Base-by-base conservation (phyloP, 768 basidiomycete species). In the Suillus tomentosus region DNA sequence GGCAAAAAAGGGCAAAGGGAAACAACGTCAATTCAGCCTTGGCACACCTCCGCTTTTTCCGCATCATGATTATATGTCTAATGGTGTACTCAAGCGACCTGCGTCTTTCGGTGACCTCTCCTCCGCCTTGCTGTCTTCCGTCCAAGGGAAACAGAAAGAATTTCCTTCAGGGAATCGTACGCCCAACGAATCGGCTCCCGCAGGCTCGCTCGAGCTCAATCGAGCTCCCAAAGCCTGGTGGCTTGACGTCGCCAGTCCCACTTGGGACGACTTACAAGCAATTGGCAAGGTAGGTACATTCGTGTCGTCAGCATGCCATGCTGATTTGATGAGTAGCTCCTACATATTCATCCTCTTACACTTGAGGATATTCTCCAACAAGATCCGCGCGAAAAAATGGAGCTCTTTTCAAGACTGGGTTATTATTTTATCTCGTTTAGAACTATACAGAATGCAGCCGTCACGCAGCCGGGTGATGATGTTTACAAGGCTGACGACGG, bases 361-460 rank as follows among this genome's bases (percentile, higher is more conserved):
- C 81, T 97, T 14, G 96, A 98, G 75, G 95, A 98, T 76, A 93
- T 96, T 53, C 77, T 98, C 9, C 92, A 94, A 65, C 89, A 92
- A 76, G 95, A 98, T 65, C 90, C 93, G 17, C 84, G 94, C 45
- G 96, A 97, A 76, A 98, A 98, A 76, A 77, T 96, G 19, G 95
- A 97, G 71, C 78, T 88, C 22, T 96, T 96, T 72, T 86, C 91
- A 0, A 87, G 85, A 67, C 83, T 98, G 15, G 96, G 95, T 2
- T 98, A 98, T 76, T 94, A 96, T 73, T 94, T 98, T 70, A 80
- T 96, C 62, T 90, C 90, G 22, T 94, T 96, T 69, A 85, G 92
- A 54, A 89, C 94, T 1, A 84, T 95, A 59, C 92, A 95, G 68
- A 84, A 82, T 65, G 74, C 79, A 64, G 77, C 75, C 47, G 78